These are phyloP conservation scores for Arachis monticola DNA, from an alignment of 331 rosid species.

Conservation along the genomic window DNA sequence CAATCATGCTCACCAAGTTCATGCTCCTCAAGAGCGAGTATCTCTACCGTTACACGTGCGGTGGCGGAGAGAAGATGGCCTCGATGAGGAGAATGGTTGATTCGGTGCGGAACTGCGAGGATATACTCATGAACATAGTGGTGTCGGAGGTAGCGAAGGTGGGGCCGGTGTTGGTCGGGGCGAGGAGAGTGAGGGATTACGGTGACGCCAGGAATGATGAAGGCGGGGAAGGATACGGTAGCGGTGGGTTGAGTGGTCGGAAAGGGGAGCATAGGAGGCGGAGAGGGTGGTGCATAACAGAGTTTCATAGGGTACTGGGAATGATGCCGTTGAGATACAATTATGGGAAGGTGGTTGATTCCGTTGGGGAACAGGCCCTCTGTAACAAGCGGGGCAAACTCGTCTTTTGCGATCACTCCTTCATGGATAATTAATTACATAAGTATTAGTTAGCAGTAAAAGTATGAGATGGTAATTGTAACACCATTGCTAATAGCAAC, in stretches of 20 bases:
- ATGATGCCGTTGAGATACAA: conserved; percentile 74
- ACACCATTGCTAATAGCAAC: no score
- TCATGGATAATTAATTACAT: background rate
- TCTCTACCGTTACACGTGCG: conserved; percentile 65
- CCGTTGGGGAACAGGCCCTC: conserved; percentile 75
- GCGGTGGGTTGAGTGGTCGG: conserved; percentile 76
- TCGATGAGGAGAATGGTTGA: conserved; percentile 64
- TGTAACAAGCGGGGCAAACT: conserved; percentile 66
- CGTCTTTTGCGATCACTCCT: conserved; percentile 64
- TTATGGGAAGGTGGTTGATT: conserved; percentile 72
- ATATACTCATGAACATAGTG: conserved; percentile 80
- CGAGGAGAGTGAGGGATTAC: conserved; percentile 67
- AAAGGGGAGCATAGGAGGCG: conserved; percentile 75
- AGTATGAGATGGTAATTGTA: no score
- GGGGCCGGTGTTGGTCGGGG: conserved; percentile 81
- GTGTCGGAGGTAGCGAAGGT: conserved; percentile 58
- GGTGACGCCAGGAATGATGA: conserved; percentile 71
- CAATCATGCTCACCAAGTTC: conserved; percentile 81
- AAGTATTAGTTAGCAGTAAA: no score
- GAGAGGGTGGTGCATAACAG: conserved; percentile 72
- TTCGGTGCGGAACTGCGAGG: conserved; percentile 72
- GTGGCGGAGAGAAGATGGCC: conserved; percentile 54
- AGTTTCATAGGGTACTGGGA: conserved; percentile 71
- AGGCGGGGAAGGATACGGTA: conserved; percentile 40
- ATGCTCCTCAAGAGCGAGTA: conserved; percentile 63